Conservation (phyloP, 768 basidiomycete genomes). For the Boletus rubropictus region DNA sequence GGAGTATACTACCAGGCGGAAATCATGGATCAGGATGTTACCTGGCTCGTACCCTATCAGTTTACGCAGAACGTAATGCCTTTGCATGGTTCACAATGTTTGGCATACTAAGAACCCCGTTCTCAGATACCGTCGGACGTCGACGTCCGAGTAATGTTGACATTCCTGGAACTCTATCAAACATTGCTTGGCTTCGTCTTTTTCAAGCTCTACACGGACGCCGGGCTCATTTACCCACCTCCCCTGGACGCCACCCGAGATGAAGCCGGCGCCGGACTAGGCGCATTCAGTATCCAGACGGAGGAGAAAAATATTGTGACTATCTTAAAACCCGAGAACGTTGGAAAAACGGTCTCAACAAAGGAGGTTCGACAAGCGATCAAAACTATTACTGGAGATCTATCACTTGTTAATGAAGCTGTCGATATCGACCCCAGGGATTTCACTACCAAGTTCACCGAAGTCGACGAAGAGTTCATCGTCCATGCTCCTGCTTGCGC, state of each 20-base stretch:
- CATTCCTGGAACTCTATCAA: constrained; percentile 97
- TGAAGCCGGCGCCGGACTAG: constrained; percentile 81
- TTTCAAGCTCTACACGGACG: constrained; percentile 97
- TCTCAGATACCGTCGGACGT: constrained; percentile 86
- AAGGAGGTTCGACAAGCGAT: constrained; percentile 49
- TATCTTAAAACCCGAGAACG: constrained; percentile 15
- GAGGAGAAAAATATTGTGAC: constrained; percentile 23
- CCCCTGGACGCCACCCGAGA: constrained; percentile 79
- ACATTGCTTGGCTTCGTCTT: constrained; percentile 92
- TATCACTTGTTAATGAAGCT: constrained; percentile 30
- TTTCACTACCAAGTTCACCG: constrained; percentile 27
- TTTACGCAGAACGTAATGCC: constrained; percentile 85
- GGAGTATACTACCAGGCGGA: constrained; percentile 98
- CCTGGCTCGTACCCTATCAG: constrained; percentile 96
- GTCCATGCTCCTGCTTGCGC: constrained; percentile 49
- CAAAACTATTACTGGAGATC: constrained; percentile 37
- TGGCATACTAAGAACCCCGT: constrained; percentile 6
- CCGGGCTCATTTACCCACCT: constrained; percentile 91
- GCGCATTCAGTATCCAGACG: constrained; percentile 75
- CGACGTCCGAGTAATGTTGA: constrained; percentile 95
- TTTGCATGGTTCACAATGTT: not conserved
- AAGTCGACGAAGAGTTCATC: constrained; percentile 64
- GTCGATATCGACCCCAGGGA: constrained; percentile 34
- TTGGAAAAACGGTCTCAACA: constrained; percentile 40
- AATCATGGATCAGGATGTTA: constrained; percentile 85